Evolutionary conservation across 257 asterid genomes (phyloP), one percentile per base, ranked within the genome.

Genomic region (Solanum rostratum): DNA sequence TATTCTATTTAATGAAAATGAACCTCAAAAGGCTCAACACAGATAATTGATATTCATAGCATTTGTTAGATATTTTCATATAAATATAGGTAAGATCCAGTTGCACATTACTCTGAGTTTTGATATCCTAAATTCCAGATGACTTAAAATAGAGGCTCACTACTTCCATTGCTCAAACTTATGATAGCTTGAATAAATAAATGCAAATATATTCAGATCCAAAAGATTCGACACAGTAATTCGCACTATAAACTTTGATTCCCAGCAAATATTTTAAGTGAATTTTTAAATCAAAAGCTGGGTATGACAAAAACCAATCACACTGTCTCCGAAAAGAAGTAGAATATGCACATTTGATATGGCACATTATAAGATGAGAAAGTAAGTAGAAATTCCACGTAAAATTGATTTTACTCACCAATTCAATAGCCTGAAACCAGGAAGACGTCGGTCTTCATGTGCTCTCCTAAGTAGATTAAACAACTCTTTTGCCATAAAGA

Each of bases 361-460:
- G 60, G 81, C 81, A 76, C 43, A 76, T 24, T 14, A 76, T 76
- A 24, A 49, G 62, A 49, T 76, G 81, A 27, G 45, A 50, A 50
- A 50, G 82, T 52, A 78, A 50, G 82, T 29, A 78, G 45, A 11
- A 24, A 78, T 10, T 8, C 16, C 24, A 78, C 5, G 16, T 27
- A 29, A 69, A 50, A 78, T 33, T 57, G 53, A 85, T 79, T 66
- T 49, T 80, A 88, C 90, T 86, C 87, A 96, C 99, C 99, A 97
- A 91, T 95, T 97, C 85, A 97, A 90, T 76, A 91, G 92, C 92
- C 99, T 90, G 90, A 97, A 97, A 57, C 99, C 99, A n/a, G 99
- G 99, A 85, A 97, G 99, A 24, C 89, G 98, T 59, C 86, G 90
- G 74, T 94, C 97, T 89, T 97, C 99, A 83, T 93, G 98, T 54